Evolutionary conservation across 2,329 filamentous ascomycete genomes (phyloP).

Genomic region (Grosmannia clavigera): DNA sequence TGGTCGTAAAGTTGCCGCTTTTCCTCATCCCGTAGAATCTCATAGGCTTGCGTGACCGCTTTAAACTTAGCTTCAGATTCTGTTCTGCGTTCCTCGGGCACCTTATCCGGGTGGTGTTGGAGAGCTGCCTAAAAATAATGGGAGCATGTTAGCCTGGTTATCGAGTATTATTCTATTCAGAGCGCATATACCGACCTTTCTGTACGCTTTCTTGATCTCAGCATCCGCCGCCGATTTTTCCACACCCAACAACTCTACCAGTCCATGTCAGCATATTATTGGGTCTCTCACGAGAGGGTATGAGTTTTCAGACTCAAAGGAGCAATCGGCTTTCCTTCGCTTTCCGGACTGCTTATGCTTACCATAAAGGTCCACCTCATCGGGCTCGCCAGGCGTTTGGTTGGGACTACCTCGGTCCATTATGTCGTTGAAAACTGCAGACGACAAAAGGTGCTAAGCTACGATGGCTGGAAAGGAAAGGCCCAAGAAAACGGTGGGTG

Average conservation of each 20-base stretch:
- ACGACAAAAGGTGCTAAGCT: neutral
- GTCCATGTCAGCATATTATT: neutral
- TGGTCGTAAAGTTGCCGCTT: conserved; percentile 86
- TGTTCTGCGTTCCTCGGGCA: conserved; percentile 70
- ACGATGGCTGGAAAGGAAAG: neutral
- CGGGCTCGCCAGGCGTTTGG: conserved; percentile 16
- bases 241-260: conserved; percentile 65
- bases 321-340: neutral
- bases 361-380: conserved; percentile 48
- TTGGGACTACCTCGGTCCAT: conserved; percentile 16
- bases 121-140: conserved; percentile 56
- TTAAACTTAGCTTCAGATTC: conserved; percentile 91
- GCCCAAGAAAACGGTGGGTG: neutral
- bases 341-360: conserved; percentile 7
- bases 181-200: conserved; percentile 53
- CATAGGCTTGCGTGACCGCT: conserved; percentile 83
- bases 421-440: neutral
- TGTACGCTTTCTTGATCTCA: conserved; percentile 91
- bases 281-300: neutral
- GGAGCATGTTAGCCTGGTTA: neutral
- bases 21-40: conserved; percentile 92
- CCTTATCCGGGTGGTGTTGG: conserved; percentile 89
- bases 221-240: conserved; percentile 57
- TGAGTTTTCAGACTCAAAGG: neutral
- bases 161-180: no score